Conservation (phyloP, 2,329 filamentous ascomycete genomes). For the Trichoderma koningiopsis region DNA sequence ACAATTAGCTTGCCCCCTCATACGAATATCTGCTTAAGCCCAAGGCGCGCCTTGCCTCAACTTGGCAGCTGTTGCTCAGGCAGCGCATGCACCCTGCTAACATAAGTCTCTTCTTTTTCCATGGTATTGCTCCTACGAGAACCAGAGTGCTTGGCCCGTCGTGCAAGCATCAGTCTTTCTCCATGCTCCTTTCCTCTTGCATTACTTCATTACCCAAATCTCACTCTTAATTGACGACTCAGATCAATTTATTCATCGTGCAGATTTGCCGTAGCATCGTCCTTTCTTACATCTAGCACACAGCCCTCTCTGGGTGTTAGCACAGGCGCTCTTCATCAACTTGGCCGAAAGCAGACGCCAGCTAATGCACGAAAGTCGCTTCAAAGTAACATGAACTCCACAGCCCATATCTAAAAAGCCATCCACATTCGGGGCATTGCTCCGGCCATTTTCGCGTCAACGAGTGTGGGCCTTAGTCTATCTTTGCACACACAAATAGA, state of each 20-base stretch:
- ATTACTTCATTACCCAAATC: not conserved
- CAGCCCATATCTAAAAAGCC: not conserved
- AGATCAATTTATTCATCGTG: not conserved
- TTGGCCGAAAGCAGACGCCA: not conserved
- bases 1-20: not conserved
- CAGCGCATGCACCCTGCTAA: not conserved
- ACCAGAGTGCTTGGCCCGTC: not conserved
- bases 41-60: not conserved
- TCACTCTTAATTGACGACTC: not conserved
- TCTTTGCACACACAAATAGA: conserved; percentile 8
- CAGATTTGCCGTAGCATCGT: not conserved
- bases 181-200: not conserved
- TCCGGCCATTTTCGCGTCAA: not conserved
- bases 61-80: not conserved
- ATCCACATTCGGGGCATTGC: not conserved
- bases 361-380: conserved; percentile 12
- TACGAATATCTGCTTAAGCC: not conserved
- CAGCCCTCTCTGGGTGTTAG: not conserved
- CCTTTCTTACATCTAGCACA: not conserved
- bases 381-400: not conserved
- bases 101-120: not conserved
- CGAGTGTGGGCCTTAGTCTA: not conserved
- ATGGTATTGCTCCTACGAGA: not conserved
- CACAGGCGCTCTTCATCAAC: not conserved
- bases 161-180: not conserved